phyloP scores from a whole-genome alignment of 2,329 filamentous ascomycete species.

The Aureobasidium lini region DNA sequence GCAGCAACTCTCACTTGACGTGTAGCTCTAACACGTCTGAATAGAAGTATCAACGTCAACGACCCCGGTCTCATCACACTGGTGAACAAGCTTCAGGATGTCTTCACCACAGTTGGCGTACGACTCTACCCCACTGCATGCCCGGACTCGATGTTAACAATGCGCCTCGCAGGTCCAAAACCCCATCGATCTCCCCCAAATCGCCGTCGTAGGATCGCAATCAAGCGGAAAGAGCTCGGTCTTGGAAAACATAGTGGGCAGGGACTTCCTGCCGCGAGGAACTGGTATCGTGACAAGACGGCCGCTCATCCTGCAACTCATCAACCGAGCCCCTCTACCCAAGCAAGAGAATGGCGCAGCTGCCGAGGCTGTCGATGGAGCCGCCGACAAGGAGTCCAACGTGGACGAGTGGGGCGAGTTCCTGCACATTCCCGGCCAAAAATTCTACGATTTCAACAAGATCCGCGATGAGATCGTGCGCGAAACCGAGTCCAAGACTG shows the following conservation, averaged over 20 bases:
- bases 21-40: neutral
- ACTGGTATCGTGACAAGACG: slow-evolving; percentile 95
- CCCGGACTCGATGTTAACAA: slow-evolving; percentile 16
- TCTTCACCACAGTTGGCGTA: slow-evolving; percentile 92
- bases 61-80: slow-evolving; percentile 66
- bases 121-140: slow-evolving; percentile 27
- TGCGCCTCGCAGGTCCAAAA: slow-evolving; percentile 72
- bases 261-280: slow-evolving; percentile 96
- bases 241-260: slow-evolving; percentile 94
- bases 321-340: slow-evolving; percentile 66
- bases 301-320: slow-evolving; percentile 93
- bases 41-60: slow-evolving; percentile 60
- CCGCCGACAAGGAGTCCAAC: slow-evolving; percentile 81
- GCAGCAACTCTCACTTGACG: neutral
- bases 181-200: slow-evolving; percentile 97
- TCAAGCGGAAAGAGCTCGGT: slow-evolving; percentile 99
- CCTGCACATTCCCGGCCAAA: slow-evolving; percentile 92
- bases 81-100: slow-evolving; percentile 99
- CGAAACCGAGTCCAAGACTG: slow-evolving; percentile 95
- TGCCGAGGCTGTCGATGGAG: slow-evolving; percentile 51
- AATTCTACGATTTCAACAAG: slow-evolving; percentile 97
- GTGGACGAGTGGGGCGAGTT: slow-evolving; percentile 98
- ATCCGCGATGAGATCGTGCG: slow-evolving; percentile 95
- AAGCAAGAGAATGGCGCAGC: slow-evolving; percentile 64
- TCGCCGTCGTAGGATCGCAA: slow-evolving; percentile 95